These are phyloP conservation scores for Sparassis latifolia DNA, from an alignment of 1,284 basidiomycete species.

Conservation along the genomic window DNA sequence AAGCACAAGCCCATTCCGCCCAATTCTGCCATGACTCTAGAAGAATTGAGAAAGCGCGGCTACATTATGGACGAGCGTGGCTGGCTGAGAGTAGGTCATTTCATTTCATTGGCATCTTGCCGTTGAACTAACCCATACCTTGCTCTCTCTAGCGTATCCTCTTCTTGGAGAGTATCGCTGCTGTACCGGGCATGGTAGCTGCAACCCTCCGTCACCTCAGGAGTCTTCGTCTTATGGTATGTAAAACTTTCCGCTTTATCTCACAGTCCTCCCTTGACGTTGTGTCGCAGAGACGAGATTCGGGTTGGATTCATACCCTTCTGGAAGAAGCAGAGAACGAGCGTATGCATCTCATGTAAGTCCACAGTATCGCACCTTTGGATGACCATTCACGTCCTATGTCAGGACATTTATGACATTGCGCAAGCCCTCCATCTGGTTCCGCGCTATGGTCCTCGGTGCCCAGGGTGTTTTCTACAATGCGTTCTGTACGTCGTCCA, in stretches of 20 bases:
- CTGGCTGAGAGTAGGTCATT: conserved; percentile 64
- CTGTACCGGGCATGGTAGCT: conserved; percentile 92
- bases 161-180: conserved; percentile 88
- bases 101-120: neutral
- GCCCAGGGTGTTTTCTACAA: conserved; percentile 93
- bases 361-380: neutral
- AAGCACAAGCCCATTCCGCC: conserved; percentile 65
- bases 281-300: conserved; percentile 66
- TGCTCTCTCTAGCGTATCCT: conserved; percentile 59
- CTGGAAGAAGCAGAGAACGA: conserved; percentile 95
- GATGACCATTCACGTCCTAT: conserved; percentile 5
- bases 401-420: conserved; percentile 85
- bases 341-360: conserved; percentile 86
- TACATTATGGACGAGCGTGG: conserved; percentile 67
- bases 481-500: conserved; percentile 59
- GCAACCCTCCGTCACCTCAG: conserved; percentile 81
- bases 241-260: conserved; percentile 5
- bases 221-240: conserved; percentile 78
- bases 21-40: conserved; percentile 53
- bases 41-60: conserved; percentile 67
- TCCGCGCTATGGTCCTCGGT: conserved; percentile 76
- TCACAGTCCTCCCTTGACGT: no score
- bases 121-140: neutral
- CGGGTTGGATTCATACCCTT: conserved; percentile 82
- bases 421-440: conserved; percentile 69